Evolutionary conservation across 805 yeast species (phyloP).

Genomic region (Saccharomycopsis oosterbeekiorum): DNA sequence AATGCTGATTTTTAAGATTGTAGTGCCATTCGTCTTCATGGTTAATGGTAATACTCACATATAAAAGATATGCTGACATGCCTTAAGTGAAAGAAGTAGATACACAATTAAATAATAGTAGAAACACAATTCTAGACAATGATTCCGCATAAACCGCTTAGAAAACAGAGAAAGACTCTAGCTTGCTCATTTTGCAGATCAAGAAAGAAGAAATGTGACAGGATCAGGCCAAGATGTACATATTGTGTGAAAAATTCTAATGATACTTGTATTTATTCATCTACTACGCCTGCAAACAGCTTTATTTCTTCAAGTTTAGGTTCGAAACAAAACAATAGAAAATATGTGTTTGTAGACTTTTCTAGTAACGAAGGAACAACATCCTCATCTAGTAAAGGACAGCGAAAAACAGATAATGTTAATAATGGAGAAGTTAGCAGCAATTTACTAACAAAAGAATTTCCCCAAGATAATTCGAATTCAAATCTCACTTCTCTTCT

Average conservation of each 20-base stretch:
- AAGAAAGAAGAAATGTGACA: slow-evolving; percentile 16
- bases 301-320: neutral
- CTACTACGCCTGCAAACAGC: neutral
- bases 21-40: neutral
- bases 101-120: no score
- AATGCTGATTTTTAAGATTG: neutral
- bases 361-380: neutral
- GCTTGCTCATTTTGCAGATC: slow-evolving; percentile 15
- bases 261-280: neutral
- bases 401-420: neutral
- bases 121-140: neutral
- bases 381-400: neutral
- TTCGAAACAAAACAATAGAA: neutral
- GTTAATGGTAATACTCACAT: neutral
- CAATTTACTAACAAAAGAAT: no score
- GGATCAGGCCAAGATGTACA: slow-evolving; percentile 11
- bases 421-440: neutral
- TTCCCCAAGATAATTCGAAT: neutral
- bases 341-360: neutral
- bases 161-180: slow-evolving; percentile 7
- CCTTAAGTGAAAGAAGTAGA: no score
- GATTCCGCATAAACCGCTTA: neutral
- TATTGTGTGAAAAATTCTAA: slow-evolving; percentile 8
- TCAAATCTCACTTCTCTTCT: neutral
- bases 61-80: no score